Percentiles rank a stretch among this genome's conserved stretches.
Evolutionary conservation across 768 basidiomycete species (phyloP).

Genomic region (Boletus rufocinnamomeus): DNA sequence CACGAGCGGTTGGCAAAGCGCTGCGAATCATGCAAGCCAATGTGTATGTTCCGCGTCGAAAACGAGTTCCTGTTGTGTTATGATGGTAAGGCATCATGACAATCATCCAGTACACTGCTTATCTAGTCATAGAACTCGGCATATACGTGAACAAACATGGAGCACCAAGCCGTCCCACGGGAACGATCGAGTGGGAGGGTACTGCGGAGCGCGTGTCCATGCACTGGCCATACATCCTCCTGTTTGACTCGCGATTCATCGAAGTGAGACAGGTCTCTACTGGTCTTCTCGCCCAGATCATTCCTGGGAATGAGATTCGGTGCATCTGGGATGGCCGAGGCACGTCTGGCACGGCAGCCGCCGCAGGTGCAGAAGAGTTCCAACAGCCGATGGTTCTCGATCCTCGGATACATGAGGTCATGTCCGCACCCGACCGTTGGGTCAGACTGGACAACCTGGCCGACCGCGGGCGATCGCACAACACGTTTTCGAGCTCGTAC

Average conservation of each 20-base stretch:
- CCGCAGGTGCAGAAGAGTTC: slow-evolving; percentile 34
- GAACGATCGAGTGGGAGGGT: slow-evolving; percentile 93
- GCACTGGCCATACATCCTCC: slow-evolving; percentile 84
- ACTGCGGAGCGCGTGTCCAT: slow-evolving; percentile 85
- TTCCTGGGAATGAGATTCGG: slow-evolving; percentile 76
- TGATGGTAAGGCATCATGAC: slow-evolving; percentile 56
- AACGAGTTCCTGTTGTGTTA: slow-evolving; percentile 91
- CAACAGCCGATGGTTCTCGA: slow-evolving; percentile 60
- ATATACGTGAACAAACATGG: slow-evolving; percentile 92
- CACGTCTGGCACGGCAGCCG: slow-evolving; percentile 28
- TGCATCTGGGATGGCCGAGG: slow-evolving; percentile 91
- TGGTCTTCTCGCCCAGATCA: slow-evolving; percentile 79
- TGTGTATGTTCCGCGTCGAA: slow-evolving; percentile 90
- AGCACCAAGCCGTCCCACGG: slow-evolving; percentile 69
- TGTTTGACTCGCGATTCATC: slow-evolving; percentile 88
- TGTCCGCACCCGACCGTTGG: slow-evolving; percentile 53
- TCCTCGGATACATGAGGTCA: slow-evolving; percentile 84
- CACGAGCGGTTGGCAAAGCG: slow-evolving; percentile 73
- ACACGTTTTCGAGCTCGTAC: slow-evolving; percentile 75
- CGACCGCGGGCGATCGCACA: slow-evolving; percentile 58
- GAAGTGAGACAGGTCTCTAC: slow-evolving; percentile 85
- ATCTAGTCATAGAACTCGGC: slow-evolving; percentile 67
- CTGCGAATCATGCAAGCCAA: slow-evolving; percentile 76
- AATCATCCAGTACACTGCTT: slow-evolving; percentile 1
- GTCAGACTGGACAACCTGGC: slow-evolving; percentile 40